Conservation (phyloP, 2,329 filamentous ascomycete genomes). For the Aspergillus amoenus region DNA sequence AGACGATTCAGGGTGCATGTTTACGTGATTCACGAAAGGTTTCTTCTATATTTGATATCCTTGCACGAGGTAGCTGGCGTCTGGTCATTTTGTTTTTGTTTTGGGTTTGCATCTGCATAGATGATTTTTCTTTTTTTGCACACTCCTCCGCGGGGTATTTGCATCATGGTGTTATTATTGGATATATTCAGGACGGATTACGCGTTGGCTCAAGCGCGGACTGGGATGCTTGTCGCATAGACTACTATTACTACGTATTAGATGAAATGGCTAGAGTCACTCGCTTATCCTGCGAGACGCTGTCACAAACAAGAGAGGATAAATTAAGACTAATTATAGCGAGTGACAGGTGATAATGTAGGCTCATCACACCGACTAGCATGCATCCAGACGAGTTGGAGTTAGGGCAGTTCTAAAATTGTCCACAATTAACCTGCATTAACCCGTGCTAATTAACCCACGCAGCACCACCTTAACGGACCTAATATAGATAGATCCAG, state of each 20-base stretch:
- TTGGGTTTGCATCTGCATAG: background rate
- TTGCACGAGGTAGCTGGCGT: background rate
- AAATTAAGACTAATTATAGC: constrained; percentile 5
- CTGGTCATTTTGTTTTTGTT: constrained; percentile 1
- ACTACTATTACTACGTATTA: background rate
- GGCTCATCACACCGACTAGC: background rate
- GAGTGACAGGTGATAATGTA: constrained; percentile 1
- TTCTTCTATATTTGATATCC: constrained; percentile 6
- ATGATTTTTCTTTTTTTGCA: background rate
- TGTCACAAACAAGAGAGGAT: background rate
- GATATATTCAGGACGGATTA: background rate
- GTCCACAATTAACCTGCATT: constrained; percentile 3
- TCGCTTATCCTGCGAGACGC: background rate
- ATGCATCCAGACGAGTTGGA: background rate
- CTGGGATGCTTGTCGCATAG: background rate
- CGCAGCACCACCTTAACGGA: background rate
- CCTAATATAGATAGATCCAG: constrained; percentile 6
- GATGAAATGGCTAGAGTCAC: constrained; percentile 1
- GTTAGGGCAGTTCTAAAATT: constrained; percentile 6
- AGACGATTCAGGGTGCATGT: constrained; percentile 5
- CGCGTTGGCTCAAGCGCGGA: background rate
- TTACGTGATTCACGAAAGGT: constrained; percentile 8
- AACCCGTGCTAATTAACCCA: background rate
- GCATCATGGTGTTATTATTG: constrained; percentile 10
- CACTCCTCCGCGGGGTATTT: background rate